Evolutionary conservation across 306 rosid species (phyloP), one percentile per base, ranked within the genome.

Genomic region (Gynostemma pentaphyllum): DNA sequence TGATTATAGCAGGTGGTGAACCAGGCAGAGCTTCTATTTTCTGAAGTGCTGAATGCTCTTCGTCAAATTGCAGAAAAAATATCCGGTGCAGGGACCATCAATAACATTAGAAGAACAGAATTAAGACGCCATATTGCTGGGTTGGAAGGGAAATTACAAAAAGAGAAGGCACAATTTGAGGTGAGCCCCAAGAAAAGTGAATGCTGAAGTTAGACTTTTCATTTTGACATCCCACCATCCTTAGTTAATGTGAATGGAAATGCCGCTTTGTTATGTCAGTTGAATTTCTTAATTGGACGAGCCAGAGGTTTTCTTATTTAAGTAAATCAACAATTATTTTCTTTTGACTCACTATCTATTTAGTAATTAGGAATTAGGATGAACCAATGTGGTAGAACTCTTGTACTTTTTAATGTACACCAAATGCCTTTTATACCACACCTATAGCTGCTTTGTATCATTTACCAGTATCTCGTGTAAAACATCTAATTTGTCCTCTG

Each of bases 91-190:
- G 60, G 69, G 55, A 21, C 22, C 62, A 54, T 7, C 34, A 60
- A 71, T 68, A 79, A 81, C 74, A 60, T 45, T 57, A 79, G 62
- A 78, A 45, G 77, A 68, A 65, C 83, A 48, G 95, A 79, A 76
- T 68, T 78, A 27, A 74, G 90, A 41, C 81, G 84, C 50, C 83
- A 76, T 73, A 73, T 86, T 71, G 75, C 81, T 51, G 90, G 80
- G 66, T 79, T 94, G 44, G 91, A 94, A 74, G 89, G 65, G 30
- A 76, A 79, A 71, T 70, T 94, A 74, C 97, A 80, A 54, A 84
- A 56, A 77, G 99, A 94, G 83, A 94, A 83, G 74, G 75, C 73
- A 19, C 92, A 94, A 69, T 84, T 88, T 75, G 97, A 84, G 99
- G 95, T 86, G 22, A 72, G 84, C 62, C 69, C 54, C 52, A 8